Base-by-base conservation (phyloP, 352 stramenopile genomes). In the Aphanomyces euteiches region DNA sequence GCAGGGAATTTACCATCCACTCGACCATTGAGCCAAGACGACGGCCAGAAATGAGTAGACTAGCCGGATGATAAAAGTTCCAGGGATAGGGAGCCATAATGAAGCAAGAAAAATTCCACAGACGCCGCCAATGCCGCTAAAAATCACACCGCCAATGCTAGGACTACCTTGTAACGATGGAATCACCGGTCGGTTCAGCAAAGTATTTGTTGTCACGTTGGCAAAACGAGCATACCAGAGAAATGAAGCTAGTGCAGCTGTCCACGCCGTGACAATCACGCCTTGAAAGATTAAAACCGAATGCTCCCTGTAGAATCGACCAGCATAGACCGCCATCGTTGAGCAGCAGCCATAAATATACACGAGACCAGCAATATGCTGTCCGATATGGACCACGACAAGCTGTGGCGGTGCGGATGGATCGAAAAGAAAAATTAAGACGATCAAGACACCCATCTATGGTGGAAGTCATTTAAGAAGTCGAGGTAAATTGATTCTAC, bases 281-380 rank as follows among this genome's bases (percentile, higher is more conserved):
- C 17, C 54, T 39, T 61, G 17, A n/a, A 61, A 47, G 47, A 69
- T 53, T 60, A 47, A 41, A 38, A 69, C 17, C 47, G 47, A 13
- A n/a, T 69, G 21, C 37, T 56, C 13, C 39, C 36, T 34, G 50
- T 69, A 10, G 36, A 61, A 17, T 12, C 54, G 43, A n/a, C 17
- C 63, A 60, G 59, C 50, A 41, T 69, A 69, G 7, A 41, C 63
- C 47, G 38, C 40, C 10, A 69, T 39, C 13, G 43, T 41, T 13
- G 38, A 37, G 50, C 47, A 69, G 63, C 38, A 17, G 47, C 43
- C 63, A 39, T 56, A 69, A 28, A 59, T 19, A 39, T 69, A 36
- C 1, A 60, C 12, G 17, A 59, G 17, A 19, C 40, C 63, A 7
- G 45, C 39, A 7, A 69, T 13, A 37, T 69, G 63, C 38, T 69